Evolutionary conservation across 2,329 filamentous ascomycete genomes (phyloP), one percentile per base, ranked within the genome.

Genomic region (Aurifilum marmelostoma): DNA sequence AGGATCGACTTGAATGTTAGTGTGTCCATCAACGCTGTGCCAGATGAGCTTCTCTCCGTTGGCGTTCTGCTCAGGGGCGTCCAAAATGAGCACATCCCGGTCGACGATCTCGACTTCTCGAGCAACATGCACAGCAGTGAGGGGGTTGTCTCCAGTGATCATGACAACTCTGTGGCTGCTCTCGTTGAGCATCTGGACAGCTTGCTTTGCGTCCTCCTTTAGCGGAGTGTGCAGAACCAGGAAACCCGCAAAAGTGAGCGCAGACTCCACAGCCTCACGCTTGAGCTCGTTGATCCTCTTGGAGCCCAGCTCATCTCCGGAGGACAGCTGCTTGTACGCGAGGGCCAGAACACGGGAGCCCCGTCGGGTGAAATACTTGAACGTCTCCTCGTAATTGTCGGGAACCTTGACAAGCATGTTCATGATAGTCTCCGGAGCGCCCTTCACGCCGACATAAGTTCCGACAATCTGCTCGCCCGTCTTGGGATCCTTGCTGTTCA

Each of bases 141-240:
- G 86, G 16, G 96, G 95, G 79, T 99, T 99, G 80, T 99, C 96
- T 77, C 96, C 96, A 70, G 96, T 99, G 73, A 99, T 99, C 96
- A 99, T 99, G 74, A 99, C 92, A 61, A 97, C 94, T 75, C 96
- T 93, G 80, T 99, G 96, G 81, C 94, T 98, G 81, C 95, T 98
- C 83, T 99, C 96, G 77, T 97, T 99, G 75, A 99, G 87, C 93
- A 98, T 97, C 73, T 92, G 93, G 54, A 99, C 93, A 52, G 96
- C 90, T 78, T 96, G 91, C 81, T 97, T 92, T 61, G 96, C 96
- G 79, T 99, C 96, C 34, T 97, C 94, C 82, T 99, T 99, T 68
- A 99, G 85, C 6, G 96, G 96, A 76, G 94, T 97, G 79, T 97
- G 95, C 39, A 99, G 85, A 65, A 99, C 94, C 72, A 99, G 84